A percentile compares a stretch with the other conserved stretches of the same genome.
phyloP scores from a whole-genome alignment of 2,329 filamentous ascomycete genomes.

The Aspergillus texensis region DNA sequence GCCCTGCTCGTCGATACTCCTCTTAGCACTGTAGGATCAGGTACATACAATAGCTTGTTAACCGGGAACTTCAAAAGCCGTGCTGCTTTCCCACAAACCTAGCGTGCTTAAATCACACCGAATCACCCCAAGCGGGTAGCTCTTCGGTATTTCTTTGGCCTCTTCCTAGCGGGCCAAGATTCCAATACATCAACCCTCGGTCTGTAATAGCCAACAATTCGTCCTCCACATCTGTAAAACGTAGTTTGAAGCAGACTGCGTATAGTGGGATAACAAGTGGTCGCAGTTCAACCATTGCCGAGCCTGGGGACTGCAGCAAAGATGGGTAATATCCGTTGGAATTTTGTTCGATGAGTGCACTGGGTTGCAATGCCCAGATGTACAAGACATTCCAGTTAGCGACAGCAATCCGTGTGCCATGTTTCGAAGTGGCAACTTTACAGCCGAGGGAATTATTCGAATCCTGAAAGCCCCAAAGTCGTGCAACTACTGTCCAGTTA shows the following conservation, averaged over 20 bases:
- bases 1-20: neutral
- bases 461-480: slow-evolving; percentile 38
- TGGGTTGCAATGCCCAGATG: slow-evolving; percentile 44
- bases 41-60: neutral
- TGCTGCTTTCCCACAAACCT: neutral
- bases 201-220: slow-evolving; percentile 47
- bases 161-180: slow-evolving; percentile 34
- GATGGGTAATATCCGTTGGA: slow-evolving; percentile 35
- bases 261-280: slow-evolving; percentile 37
- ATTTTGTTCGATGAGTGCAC: slow-evolving; percentile 37
- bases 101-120: neutral
- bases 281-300: slow-evolving; percentile 31
- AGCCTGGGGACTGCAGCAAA: slow-evolving; percentile 24
- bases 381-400: slow-evolving; percentile 46
- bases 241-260: slow-evolving; percentile 43
- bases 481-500: slow-evolving; percentile 40
- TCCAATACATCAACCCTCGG: slow-evolving; percentile 43
- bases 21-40: neutral
- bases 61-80: neutral
- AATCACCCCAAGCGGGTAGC: slow-evolving; percentile 5
- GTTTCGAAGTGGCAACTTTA: slow-evolving; percentile 38
- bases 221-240: slow-evolving; percentile 39
- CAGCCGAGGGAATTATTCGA: slow-evolving; percentile 41
- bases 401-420: slow-evolving; percentile 44
- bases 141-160: slow-evolving; percentile 23